Base-by-base conservation (phyloP, 2,329 filamentous ascomycete species). In the Fusarium pseudograminearum region DNA sequence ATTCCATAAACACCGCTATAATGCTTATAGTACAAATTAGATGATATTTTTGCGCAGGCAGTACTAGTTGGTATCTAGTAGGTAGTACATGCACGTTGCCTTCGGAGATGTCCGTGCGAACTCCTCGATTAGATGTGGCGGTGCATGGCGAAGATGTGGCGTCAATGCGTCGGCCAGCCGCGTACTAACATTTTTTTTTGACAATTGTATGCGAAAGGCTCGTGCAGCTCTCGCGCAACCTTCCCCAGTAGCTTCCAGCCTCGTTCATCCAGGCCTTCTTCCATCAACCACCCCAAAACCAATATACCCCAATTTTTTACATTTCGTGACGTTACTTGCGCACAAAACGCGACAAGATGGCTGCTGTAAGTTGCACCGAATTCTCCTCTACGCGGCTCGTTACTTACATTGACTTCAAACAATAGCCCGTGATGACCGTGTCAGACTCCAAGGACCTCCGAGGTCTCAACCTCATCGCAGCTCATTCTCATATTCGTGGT, bases 401-500 rank as follows among this genome's bases (percentile, higher is more conserved):
- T 57, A 54, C 72, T 77, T 58, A 76, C 63, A 41, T 73, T 64
- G 67, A 54, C 56, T 55, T 59, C 58, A 66, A 52, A 41, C 48
- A 40, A 48, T 71, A 89, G 86, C 86, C 85, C 71, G 84, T 89
- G 67, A 83, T 89, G 78, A 98, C 96, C 76, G 90, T 98, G 80
- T 93, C 94, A 78, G 95, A 98, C 86, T 92, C 89, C 81, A 97
- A 96, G 83, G 95, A 98, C 88, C 91, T 98, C 79, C 91, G 94
- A 75, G 94, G 94, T 71, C 90, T 99, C 78, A 98, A 97, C 82
- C 91, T 99, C 82, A 97, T 99, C 81, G 96, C 96, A 67, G 95
- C 96, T 63, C 96, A 99, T 84, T 99, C 96, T 60, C 96, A 99
- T 81, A 98, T 99, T 77, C 92, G 94, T 76, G 96, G 96, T 48